Percentiles rank a stretch among this genome's conserved stretches.
phyloP scores from a whole-genome alignment of 2,329 filamentous ascomycete species.

The Chrysoporthe puriensis region DNA sequence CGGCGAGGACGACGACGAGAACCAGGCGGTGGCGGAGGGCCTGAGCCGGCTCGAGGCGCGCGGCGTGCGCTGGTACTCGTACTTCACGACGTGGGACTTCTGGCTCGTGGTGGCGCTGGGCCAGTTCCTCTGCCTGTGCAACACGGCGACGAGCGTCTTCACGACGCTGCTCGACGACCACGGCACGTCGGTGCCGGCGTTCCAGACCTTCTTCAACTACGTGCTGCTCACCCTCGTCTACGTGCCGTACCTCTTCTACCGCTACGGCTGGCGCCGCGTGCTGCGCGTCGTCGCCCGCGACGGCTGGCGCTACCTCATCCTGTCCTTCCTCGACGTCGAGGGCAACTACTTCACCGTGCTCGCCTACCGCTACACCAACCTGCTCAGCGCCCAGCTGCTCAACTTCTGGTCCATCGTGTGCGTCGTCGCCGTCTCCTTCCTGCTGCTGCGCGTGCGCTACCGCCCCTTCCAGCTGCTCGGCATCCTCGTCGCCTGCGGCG shows the following conservation, averaged over 20 bases:
- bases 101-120: conserved; percentile 81
- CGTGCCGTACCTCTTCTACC: conserved; percentile 76
- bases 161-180: conserved; percentile 69
- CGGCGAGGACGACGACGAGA: conserved; percentile 30
- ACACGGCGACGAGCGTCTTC: conserved; percentile 92
- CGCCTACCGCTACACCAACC: conserved; percentile 89
- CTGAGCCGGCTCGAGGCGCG: conserved; percentile 59
- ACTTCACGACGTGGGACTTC: conserved; percentile 83
- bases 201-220: conserved; percentile 97
- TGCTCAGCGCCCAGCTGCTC: conserved; percentile 90
- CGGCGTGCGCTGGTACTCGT: conserved; percentile 67
- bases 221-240: conserved; percentile 81
- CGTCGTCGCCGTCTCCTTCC: conserved; percentile 83
- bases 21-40: conserved; percentile 51
- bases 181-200: conserved; percentile 84
- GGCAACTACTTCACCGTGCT: conserved; percentile 98
- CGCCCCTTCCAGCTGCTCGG: conserved; percentile 82
- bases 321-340: conserved; percentile 91
- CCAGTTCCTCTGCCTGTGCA: conserved; percentile 84
- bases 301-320: conserved; percentile 92
- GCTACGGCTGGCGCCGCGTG: conserved; percentile 77
- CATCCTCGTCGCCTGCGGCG: conserved; percentile 88
- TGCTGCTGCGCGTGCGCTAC: conserved; percentile 86
- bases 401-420: conserved; percentile 99
- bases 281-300: conserved; percentile 64